Conservation (phyloP, 2,329 filamentous ascomycete species). For the Trichoderma breve region DNA sequence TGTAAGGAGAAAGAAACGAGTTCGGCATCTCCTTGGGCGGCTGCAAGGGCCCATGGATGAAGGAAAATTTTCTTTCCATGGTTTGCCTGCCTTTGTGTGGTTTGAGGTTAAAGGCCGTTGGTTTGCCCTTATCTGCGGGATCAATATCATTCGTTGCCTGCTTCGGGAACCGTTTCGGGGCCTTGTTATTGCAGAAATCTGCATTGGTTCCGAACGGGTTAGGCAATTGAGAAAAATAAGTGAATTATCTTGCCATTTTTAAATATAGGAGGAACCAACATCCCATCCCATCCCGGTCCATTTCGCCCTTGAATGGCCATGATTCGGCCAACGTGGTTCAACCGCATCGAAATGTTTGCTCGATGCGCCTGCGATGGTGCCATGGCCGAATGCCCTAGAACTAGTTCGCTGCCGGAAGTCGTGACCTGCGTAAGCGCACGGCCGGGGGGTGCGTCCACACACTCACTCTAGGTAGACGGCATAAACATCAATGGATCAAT, state of each 20-base stretch:
- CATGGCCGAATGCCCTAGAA: conserved; percentile 11
- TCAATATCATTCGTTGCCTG: neutral
- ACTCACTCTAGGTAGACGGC: neutral
- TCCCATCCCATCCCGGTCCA: neutral
- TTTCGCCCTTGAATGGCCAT: neutral
- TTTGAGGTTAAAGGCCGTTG: neutral
- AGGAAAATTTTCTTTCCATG: neutral
- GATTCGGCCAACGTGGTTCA: conserved; percentile 1
- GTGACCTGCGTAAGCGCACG: conserved; percentile 18
- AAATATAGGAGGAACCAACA: neutral
- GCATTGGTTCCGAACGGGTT: neutral
- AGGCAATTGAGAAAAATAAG: neutral
- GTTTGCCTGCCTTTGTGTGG: neutral
- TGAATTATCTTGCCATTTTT: neutral
- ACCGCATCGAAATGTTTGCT: neutral
- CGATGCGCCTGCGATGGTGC: conserved; percentile 15
- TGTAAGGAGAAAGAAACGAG: neutral
- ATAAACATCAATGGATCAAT: too few species aligned
- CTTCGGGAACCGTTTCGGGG: neutral
- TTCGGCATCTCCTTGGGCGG: neutral
- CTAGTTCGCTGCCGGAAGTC: conserved; percentile 7
- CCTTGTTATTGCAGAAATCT: neutral
- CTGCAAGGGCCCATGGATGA: neutral
- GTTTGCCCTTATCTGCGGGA: conserved; percentile 4
- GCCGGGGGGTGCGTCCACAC: conserved; percentile 8